Base-by-base conservation (phyloP, 2,329 filamentous ascomycete genomes). In the Fusarium tuaranense region DNA sequence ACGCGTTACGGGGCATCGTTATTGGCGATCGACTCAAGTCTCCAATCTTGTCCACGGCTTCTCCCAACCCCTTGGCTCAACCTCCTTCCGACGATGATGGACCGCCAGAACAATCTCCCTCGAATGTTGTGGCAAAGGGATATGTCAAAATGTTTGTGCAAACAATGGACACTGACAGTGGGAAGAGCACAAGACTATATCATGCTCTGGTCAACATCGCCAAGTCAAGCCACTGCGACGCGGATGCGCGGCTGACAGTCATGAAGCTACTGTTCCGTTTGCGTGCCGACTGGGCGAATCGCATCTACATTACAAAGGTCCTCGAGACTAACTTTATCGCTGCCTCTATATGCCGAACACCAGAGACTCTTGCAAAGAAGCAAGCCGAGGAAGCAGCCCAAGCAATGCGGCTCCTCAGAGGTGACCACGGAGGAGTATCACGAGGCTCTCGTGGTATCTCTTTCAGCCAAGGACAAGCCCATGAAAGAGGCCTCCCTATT, bases 231-330 rank as follows among this genome's bases (percentile, higher is more conserved):
- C 85, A 87, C 36, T 90, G 89, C 70, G 92, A 93, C 69, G 85
- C 88, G 8, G 92, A 94, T 82, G 92, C 93, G 62, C 92, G 94
- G 8, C 84, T 97, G 30, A 92, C 91, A 14, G 92, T 92, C 3
- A 90, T 95, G 86, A 95, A 94, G 78, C 84, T 96, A 51, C 85
- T 98, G 3, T 96, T 97, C 80, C 91, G 95, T 51, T 85, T 98
- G 34, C 90, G 95, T 68, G 94, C 95, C 25, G 95, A 98, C 82
- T 94, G 93, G 80, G 91, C 93, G 12, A 91, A 95, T 74, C 89
- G 92, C 53, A 88, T 98, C 5, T 94, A 93, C 68, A 86, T 98
- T 63, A 91, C 91, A 9, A 84, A 89, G 38, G 89, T 90, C 34
- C 90, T 92, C 2, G 94, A 97, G 80, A 93, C 91, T 32, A 90